Percentiles rank a stretch among this genome's conserved stretches.
Evolutionary conservation across 139 green algal genomes (phyloP).

Genomic region (Asterochloris erici): DNA sequence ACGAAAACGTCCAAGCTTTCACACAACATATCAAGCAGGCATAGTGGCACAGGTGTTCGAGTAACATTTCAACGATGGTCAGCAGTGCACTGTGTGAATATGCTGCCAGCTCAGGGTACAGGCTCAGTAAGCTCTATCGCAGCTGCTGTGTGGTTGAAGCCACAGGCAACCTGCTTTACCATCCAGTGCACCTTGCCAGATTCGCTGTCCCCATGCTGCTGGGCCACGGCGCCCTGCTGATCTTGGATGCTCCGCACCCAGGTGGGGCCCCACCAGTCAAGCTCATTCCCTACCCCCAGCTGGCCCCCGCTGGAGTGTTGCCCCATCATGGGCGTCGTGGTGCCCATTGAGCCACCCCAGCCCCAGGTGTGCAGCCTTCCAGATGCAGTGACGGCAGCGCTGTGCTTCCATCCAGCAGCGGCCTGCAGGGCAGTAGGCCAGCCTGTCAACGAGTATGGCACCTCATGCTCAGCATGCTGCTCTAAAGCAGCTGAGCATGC

Average conservation of each 20-base stretch:
- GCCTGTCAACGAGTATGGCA: background rate
- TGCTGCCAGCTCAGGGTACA: background rate
- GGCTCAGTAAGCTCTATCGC: constrained; percentile 27
- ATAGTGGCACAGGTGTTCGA: no score
- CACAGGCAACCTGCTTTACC: constrained; percentile 30
- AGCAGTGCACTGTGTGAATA: no score
- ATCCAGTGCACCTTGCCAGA: background rate
- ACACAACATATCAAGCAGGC: no score
- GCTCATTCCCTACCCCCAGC: constrained; percentile 46
- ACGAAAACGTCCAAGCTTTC: no score
- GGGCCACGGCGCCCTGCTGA: background rate
- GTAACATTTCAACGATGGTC: no score
- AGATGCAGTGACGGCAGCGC: constrained; percentile 21
- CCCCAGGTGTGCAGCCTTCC: constrained; percentile 30
- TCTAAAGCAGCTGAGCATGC: background rate
- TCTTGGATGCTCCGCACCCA: constrained; percentile 18
- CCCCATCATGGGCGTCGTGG: constrained; percentile 12
- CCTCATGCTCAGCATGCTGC: background rate
- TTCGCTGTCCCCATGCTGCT: background rate
- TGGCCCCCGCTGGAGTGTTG: constrained; percentile 37
- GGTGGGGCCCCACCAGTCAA: constrained; percentile 42
- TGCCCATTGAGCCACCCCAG: constrained; percentile 41
- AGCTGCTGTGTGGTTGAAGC: constrained; percentile 49
- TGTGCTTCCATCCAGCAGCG: constrained; percentile 36
- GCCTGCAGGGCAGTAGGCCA: constrained; percentile 5